Conservation (phyloP, 2,329 filamentous ascomycete genomes). For the Colletotrichum horii region DNA sequence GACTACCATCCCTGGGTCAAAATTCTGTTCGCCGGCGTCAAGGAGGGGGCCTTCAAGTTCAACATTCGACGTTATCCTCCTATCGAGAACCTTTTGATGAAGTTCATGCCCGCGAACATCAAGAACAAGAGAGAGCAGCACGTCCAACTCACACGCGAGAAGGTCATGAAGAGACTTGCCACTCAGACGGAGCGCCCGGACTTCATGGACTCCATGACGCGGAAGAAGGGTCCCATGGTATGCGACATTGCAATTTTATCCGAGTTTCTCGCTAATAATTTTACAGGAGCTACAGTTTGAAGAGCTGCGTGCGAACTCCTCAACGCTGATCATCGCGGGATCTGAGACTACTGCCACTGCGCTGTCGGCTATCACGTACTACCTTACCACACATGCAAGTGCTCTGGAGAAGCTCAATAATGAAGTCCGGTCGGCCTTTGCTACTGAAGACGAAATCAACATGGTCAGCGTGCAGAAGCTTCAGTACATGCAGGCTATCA, state of each 20-base stretch:
- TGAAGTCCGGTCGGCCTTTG: constrained; percentile 40
- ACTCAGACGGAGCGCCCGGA: background rate
- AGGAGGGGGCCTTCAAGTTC: background rate
- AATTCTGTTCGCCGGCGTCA: background rate
- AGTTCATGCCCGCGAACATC: background rate
- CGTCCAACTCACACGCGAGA: background rate
- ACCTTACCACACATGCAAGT: background rate
- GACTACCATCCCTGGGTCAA: constrained; percentile 32
- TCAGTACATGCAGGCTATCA: constrained; percentile 37
- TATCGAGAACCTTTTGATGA: background rate
- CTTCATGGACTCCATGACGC: constrained; percentile 1
- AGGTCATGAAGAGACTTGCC: background rate
- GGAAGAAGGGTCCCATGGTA: background rate
- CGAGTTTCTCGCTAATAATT: background rate
- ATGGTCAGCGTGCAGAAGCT: constrained; percentile 30
- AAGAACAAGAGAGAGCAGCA: background rate
- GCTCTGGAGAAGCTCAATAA: constrained; percentile 27
- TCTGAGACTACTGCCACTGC: constrained; percentile 14
- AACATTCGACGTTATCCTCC: background rate
- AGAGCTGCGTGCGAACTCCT: constrained; percentile 13
- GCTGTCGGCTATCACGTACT: constrained; percentile 1
- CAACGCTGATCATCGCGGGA: background rate
- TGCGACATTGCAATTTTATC: background rate
- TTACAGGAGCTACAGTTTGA: constrained; percentile 1
- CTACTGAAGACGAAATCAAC: constrained; percentile 34